Base-by-base conservation (phyloP, 2,329 filamentous ascomycete species). In the Coniochaeta sp. region DNA sequence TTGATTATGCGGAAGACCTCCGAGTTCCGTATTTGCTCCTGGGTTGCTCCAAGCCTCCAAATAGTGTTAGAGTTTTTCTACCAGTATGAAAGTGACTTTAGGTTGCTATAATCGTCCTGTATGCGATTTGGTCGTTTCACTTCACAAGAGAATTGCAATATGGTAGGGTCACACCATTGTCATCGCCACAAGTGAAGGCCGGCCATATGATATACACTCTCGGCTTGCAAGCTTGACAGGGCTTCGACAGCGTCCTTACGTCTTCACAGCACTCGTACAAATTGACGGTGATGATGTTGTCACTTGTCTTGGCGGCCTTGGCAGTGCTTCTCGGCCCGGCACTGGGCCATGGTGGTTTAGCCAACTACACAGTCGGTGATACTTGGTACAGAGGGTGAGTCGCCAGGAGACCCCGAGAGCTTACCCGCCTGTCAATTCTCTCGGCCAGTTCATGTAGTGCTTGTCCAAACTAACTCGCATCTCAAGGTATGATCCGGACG, bases 321-420 rank as follows among this genome's bases (percentile, higher is more conserved):
- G 66, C 65, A 19, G 28, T 59, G 3, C 57, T 67, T 3, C 17
- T 62, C 56, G 58, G 59, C 14, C 60, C 58, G 59, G 67, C 58
- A 22, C 33, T 61, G 16, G 71, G 69, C 19, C 74, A 76, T 62
- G 74, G 74, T 7, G 74, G 74, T 6, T 66, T 77, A 9, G 66
- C 70, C 36, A 76, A 76, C 63, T 77, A 76, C 63, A 76, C 74
- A 2, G 74, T 77, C 0, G 74, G 72, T 31, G 71, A 75, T 2
- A 72, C 67, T 16, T 76, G 74, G 74, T 76, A 76, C 58, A 67
- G 72, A 67, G 74, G 74, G 73, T 76, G 61, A 62, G 69, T 59
- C 24, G 5, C 17, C 38, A n/a, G 6, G 17, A n/a, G 38, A 7
- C 36, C 16, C 38, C 17, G 38, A 40, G 3, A 40, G 2, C 6